phyloP scores from a whole-genome alignment of 441 rosid genomes.

The Syzygium malaccense region DNA sequence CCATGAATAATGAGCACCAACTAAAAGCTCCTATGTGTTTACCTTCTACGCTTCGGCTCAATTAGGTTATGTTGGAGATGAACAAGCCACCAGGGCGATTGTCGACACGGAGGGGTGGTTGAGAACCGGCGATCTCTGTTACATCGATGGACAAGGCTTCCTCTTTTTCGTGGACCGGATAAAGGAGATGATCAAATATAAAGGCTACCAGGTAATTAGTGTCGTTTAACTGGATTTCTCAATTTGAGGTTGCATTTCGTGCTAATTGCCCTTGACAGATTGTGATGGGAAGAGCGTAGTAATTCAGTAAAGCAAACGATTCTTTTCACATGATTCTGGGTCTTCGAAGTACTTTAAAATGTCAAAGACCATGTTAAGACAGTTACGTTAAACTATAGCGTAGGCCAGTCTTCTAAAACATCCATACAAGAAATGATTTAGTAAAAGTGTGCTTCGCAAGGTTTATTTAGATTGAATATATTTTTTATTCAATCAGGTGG shows the following conservation, averaged over 20 bases:
- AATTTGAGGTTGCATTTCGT: not conserved
- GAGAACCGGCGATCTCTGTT: conserved; percentile 59
- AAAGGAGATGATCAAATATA: conserved; percentile 57
- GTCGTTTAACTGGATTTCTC: not conserved
- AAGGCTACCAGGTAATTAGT: conserved; percentile 46
- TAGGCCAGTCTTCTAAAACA: not conserved
- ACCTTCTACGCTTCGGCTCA: not conserved
- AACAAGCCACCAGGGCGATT: conserved; percentile 37
- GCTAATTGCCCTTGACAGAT: not conserved
- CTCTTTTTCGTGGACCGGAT: conserved; percentile 46
- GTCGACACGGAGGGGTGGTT: conserved; percentile 57
- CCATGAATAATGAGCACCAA: not conserved
- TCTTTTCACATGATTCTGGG: not conserved
- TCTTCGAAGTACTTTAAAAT: not conserved
- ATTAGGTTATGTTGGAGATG: conserved; percentile 51
- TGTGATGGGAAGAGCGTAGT: not conserved
- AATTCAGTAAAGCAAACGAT: not conserved
- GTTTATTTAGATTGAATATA: not conserved
- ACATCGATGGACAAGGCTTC: conserved; percentile 45
- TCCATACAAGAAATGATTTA: not conserved
- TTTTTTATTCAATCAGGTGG: conserved; percentile 23
- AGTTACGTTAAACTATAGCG: not conserved
- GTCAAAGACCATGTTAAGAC: not conserved
- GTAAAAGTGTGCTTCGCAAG: not conserved
- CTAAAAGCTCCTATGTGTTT: not conserved